Evolutionary conservation across 805 yeast genomes (phyloP).

Genomic region (Peterozyma toletana): DNA sequence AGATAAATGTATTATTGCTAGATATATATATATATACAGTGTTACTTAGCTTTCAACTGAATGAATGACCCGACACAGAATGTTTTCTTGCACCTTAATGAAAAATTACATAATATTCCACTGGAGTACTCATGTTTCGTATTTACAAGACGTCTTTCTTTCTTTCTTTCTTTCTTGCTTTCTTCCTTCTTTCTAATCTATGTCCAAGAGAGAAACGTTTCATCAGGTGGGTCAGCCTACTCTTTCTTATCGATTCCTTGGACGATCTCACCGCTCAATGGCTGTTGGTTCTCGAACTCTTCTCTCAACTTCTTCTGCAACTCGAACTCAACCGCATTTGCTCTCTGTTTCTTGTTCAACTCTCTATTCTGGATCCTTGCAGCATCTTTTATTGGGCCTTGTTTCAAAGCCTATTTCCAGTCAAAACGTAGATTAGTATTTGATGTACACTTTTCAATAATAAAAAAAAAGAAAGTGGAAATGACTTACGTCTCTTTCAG

Average conservation of each 20-base stretch:
- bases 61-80: too few relatives aligned
- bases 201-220: not conserved
- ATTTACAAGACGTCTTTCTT: not conserved
- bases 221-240: not conserved
- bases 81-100: too few relatives aligned
- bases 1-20: too few relatives aligned
- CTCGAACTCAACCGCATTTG: slow-evolving; percentile 60
- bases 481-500: slow-evolving; percentile 52
- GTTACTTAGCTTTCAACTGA: too few relatives aligned
- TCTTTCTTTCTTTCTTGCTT: not conserved
- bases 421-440: not conserved
- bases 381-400: slow-evolving; percentile 83
- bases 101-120: too few relatives aligned
- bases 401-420: slow-evolving; percentile 46
- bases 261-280: slow-evolving; percentile 46
- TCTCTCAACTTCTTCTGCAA: slow-evolving; percentile 54
- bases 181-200: not conserved
- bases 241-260: slow-evolving; percentile 27
- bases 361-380: slow-evolving; percentile 39
- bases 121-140: not conserved
- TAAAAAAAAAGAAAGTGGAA: not conserved
- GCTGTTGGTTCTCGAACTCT: slow-evolving; percentile 54
- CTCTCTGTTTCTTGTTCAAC: slow-evolving; percentile 30
- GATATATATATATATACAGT: too few relatives aligned
- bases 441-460: not conserved